These are phyloP conservation scores for Aspergillus clavatus DNA, from an alignment of 2,329 filamentous ascomycete genomes.

Conservation along the genomic window DNA sequence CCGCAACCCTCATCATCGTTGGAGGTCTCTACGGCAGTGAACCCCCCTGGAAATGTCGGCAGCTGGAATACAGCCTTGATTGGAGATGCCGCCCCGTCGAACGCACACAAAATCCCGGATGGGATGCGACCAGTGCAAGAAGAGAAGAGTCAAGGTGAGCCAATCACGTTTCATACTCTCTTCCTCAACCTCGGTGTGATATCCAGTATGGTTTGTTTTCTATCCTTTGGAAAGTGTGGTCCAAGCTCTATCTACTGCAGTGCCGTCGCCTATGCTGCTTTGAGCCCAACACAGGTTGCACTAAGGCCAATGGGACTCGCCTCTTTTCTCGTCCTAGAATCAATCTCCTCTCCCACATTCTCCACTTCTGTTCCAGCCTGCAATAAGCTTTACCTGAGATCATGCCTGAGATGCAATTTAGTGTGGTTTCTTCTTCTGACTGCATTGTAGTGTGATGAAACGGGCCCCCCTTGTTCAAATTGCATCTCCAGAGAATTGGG, in stretches of 20 bases:
- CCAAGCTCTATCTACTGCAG: too few relatives aligned
- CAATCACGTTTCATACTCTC: neutral
- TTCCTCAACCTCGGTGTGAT: too few relatives aligned
- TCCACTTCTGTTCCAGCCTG: too few relatives aligned
- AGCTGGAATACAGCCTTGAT: neutral
- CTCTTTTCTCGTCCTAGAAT: too few relatives aligned
- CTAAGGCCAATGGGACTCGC: too few relatives aligned
- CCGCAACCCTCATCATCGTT: neutral
- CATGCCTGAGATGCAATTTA: too few relatives aligned
- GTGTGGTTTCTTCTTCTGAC: slow-evolving; percentile 7
- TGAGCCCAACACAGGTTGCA: too few relatives aligned
- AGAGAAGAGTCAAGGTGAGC: slow-evolving; percentile 38
- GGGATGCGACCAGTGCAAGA: slow-evolving; percentile 41
- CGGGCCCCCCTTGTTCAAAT: slow-evolving; percentile 37
- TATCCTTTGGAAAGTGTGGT: too few relatives aligned
- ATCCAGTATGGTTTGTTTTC: too few relatives aligned
- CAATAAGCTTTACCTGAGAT: too few relatives aligned
- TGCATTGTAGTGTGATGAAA: slow-evolving; percentile 34
- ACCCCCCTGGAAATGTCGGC: neutral
- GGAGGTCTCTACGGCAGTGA: neutral
- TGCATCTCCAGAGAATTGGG: slow-evolving; percentile 33
- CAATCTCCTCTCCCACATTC: too few relatives aligned
- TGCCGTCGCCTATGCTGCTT: too few relatives aligned
- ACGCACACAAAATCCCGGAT: slow-evolving; percentile 42
- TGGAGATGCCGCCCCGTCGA: slow-evolving; percentile 34